These are phyloP conservation scores for Daedaleopsis nitida DNA, from an alignment of 768 basidiomycete species.

Conservation along the genomic window DNA sequence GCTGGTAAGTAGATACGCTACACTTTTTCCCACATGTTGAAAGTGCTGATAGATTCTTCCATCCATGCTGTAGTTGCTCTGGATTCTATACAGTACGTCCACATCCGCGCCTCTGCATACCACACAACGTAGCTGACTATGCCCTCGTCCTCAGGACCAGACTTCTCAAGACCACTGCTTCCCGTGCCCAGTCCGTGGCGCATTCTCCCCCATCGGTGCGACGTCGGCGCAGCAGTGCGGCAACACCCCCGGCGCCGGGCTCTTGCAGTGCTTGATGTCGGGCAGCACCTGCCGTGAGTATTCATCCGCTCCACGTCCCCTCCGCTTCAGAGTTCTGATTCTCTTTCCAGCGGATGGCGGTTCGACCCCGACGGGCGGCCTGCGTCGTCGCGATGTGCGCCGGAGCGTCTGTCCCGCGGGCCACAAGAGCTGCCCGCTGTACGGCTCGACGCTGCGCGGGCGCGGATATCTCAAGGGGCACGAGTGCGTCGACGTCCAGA, in stretches of 20 bases:
- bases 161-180: conserved; percentile 22
- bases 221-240: conserved; percentile 14
- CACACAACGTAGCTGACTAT: neutral
- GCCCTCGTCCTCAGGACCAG: conserved; percentile 7
- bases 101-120: no score
- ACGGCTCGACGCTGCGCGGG: conserved; percentile 5
- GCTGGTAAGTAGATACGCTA: conserved; percentile 13
- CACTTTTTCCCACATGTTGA: neutral
- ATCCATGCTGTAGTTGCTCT: conserved; percentile 13
- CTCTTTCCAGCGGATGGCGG: conserved; percentile 20
- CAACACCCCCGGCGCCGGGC: conserved; percentile 11
- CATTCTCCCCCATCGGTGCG: conserved; percentile 19
- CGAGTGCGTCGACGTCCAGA: conserved; percentile 24
- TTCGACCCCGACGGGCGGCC: conserved; percentile 10
- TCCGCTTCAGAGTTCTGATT: no score
- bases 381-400: neutral
- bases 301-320: neutral
- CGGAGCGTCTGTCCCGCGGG: conserved; percentile 13
- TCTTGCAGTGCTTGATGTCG: conserved; percentile 12
- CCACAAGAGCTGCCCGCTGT: conserved; percentile 19
- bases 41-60: neutral
- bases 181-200: conserved; percentile 20
- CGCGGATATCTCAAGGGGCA: conserved; percentile 9
- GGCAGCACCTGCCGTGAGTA: conserved; percentile 22
- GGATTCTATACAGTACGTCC: conserved; percentile 21